Conservation (phyloP, 208 protist species). For the Trypanosoma mega region DNA sequence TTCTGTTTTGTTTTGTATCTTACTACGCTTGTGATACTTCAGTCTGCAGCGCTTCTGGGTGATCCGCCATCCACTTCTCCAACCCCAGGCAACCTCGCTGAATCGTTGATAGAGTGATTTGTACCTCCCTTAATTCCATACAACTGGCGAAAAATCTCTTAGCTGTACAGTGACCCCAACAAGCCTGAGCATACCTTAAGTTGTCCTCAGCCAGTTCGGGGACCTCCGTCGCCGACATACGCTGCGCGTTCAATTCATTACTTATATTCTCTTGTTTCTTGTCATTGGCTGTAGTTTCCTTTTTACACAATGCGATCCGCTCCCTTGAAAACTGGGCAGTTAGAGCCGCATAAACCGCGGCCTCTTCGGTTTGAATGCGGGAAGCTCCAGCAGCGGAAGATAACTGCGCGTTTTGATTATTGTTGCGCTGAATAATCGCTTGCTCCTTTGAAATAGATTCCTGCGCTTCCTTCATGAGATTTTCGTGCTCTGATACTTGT, state of each 20-base stretch:
- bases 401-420: constrained; percentile 34
- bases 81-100: constrained; percentile 37
- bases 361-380: constrained; percentile 52
- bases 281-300: constrained; percentile 27
- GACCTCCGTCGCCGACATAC: constrained; percentile 29
- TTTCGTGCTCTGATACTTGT: constrained; percentile 33
- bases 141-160: constrained; percentile 75
- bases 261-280: constrained; percentile 41
- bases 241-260: constrained; percentile 45
- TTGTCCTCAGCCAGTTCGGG: constrained; percentile 49
- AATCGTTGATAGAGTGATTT: constrained; percentile 37
- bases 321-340: constrained; percentile 33
- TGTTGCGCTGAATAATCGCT: constrained; percentile 19
- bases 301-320: constrained; percentile 34
- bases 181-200: constrained; percentile 49
- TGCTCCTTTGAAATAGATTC: constrained; percentile 38
- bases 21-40: background rate
- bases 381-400: constrained; percentile 36
- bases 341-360: constrained; percentile 39
- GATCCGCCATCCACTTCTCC: constrained; percentile 45
- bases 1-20: constrained; percentile 3
- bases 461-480: constrained; percentile 37
- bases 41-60: background rate
- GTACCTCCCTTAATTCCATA: constrained; percentile 71
- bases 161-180: constrained; percentile 64